These are phyloP conservation scores for Omphalea diandra DNA, from an alignment of 441 rosid genomes.

Conservation along the genomic window DNA sequence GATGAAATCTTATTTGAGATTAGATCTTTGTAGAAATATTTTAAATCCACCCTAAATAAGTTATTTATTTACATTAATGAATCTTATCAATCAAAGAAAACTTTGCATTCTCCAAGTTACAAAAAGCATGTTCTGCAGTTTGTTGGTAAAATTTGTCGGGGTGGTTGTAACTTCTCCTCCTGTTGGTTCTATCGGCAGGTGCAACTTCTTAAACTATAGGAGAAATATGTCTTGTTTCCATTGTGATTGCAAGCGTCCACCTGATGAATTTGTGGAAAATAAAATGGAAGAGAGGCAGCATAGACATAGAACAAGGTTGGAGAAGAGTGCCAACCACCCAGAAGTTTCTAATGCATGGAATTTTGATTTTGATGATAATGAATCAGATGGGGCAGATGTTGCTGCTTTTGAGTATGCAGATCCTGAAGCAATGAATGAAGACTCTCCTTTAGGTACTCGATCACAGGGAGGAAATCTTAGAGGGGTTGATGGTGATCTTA, in stretches of 20 bases:
- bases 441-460: conserved; percentile 24
- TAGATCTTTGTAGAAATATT: background rate
- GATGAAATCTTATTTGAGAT: background rate
- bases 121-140: background rate
- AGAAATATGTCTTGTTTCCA: conserved; percentile 91
- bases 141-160: conserved; percentile 1
- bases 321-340: conserved; percentile 40
- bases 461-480: conserved; percentile 38
- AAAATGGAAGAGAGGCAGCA: conserved; percentile 51
- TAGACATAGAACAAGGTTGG: conserved; percentile 40
- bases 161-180: conserved; percentile 15
- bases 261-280: conserved; percentile 63
- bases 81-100: background rate
- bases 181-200: conserved; percentile 53
- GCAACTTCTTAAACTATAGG: conserved; percentile 92
- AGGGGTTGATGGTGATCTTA: conserved; percentile 41
- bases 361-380: conserved; percentile 93
- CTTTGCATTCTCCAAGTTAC: background rate
- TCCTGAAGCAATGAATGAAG: conserved; percentile 42
- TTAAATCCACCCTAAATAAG: background rate
- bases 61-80: background rate
- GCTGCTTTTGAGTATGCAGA: conserved; percentile 90
- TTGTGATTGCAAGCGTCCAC: conserved; percentile 95
- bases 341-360: conserved; percentile 93
- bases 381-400: conserved; percentile 97